A percentile compares a stretch with the other conserved stretches of the same genome.
Evolutionary conservation across 768 basidiomycete genomes (phyloP).

Genomic region (Podaxis carcinomalis): DNA sequence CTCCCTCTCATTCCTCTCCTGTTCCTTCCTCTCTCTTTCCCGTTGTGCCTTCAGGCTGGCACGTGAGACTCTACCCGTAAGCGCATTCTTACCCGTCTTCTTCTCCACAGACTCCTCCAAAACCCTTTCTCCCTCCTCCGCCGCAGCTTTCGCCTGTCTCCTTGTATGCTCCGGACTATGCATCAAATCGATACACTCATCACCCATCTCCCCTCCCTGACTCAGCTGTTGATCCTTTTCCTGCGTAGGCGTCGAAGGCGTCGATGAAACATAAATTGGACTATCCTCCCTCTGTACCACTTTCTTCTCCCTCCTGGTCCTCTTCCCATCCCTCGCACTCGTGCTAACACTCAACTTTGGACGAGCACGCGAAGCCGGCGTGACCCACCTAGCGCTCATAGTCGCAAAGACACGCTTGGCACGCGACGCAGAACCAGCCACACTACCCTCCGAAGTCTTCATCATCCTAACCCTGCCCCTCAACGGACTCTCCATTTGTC

Average conservation of each 20-base stretch:
- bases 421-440: not conserved
- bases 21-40: not conserved
- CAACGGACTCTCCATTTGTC: not conserved
- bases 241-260: not conserved
- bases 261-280: conserved; percentile 8
- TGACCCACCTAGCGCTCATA: not conserved
- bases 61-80: not conserved
- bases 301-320: not conserved
- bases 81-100: not conserved
- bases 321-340: not conserved
- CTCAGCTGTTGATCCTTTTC: not conserved
- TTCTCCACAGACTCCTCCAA: not conserved
- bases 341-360: not conserved
- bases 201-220: not conserved
- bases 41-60: not conserved
- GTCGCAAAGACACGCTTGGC: not conserved
- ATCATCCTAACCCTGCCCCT: not conserved
- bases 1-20: conserved; percentile 2
- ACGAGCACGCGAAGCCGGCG: not conserved
- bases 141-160: not conserved
- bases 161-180: not conserved
- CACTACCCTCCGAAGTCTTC: not conserved
- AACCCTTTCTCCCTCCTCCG: not conserved
- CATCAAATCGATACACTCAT: conserved; percentile 8
- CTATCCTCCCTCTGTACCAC: not conserved